Evolutionary conservation across 805 yeast species (phyloP), one percentile per base, ranked within the genome.

Genomic region (Cyberlindnera petersonii): DNA sequence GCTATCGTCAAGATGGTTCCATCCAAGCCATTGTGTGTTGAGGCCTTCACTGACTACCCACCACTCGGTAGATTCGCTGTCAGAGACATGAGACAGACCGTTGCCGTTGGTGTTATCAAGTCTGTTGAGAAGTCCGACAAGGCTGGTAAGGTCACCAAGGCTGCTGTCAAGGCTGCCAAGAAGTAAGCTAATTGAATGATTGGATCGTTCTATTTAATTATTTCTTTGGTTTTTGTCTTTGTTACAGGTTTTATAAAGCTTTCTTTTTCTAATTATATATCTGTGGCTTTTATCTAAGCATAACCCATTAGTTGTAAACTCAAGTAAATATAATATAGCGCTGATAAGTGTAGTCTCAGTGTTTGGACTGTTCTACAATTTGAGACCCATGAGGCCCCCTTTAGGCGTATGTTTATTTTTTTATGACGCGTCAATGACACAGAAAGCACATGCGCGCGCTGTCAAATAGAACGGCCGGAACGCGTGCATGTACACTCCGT

Each of bases 21-120:
- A 63, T 69, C 86, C 65, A 91, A 86, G 79, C 91, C 95, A 64
- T 82, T 88, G 79, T 87, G 95, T 75, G 96, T 89, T 61, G 96
- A 88, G 77, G 82, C 94, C 60, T 89, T 81, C 83, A 73, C 82
- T 65, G 91, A 86, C 69, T 88, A 88, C 85, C 96, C 95, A 71
- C 98, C 96, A 79, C 74, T 91, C 72, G 93, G 95, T 79, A 87
- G 98, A 84, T 82, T 89, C 77, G 91, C 91, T 69, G 96, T 88
- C 80, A 89, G 97, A 85, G 97, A 88, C 77, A 88, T 88, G 97
- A 86, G 97, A 85, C 96, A 88, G 77, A 89, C 97, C 63, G 97
- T 89, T 64, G 97, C 97, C 69, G 97, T 89, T 17, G 44, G 44
- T 41, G 44, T 41, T 30, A 41, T 41, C 96, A 96, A 89, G 97